Base-by-base conservation (phyloP, 345 rosid genomes). In the Gossypium ekmanianum region DNA sequence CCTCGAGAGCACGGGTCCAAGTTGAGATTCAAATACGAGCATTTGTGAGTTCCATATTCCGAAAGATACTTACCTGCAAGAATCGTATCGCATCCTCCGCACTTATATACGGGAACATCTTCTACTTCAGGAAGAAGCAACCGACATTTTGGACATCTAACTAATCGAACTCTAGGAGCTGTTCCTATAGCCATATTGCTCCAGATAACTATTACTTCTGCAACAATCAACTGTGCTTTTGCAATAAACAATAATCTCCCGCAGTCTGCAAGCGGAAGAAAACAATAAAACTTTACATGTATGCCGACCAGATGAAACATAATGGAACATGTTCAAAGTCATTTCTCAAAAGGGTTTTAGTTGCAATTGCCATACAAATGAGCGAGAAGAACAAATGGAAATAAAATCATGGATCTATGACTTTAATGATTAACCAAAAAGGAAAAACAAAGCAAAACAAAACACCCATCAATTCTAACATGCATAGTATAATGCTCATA, bases 121-220 rank as follows among this genome's bases (percentile, higher is more conserved):
- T 82, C 82, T 7, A 79, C 80, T 83, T 92, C 98, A 1, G 78
- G 86, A 79, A 94, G 94, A 80, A 92, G 61, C 74, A 66, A 22
- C 4, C 61, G 43, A 68, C 98, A 92, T 62, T 76, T 88, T 3
- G 98, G 98, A 55, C 98, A 92, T 67, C 64, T 82, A 75, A 94
- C 97, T 1, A 94, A 51, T 71, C 94, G 88, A 79, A 85, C 61
- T 74, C 80, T 82, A 45, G 81, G 75, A 74, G 79, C 57, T 12
- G 74, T 22, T 77, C 64, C 77, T 41, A 81, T 71, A 39, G 80
- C 83, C 92, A 83, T 84, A 74, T 76, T 82, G 76, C 62, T 80
- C 77, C 64, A 72, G 70, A 72, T 57, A n/a, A 51, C 57, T 29
- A 61, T 3, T 2, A 44, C 63, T 44, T 20, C 70, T 43, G 51